Evolutionary conservation across 2,329 filamentous ascomycete species (phyloP), one percentile per base, ranked within the genome.

Genomic region (Amylocarpus encephaloides): DNA sequence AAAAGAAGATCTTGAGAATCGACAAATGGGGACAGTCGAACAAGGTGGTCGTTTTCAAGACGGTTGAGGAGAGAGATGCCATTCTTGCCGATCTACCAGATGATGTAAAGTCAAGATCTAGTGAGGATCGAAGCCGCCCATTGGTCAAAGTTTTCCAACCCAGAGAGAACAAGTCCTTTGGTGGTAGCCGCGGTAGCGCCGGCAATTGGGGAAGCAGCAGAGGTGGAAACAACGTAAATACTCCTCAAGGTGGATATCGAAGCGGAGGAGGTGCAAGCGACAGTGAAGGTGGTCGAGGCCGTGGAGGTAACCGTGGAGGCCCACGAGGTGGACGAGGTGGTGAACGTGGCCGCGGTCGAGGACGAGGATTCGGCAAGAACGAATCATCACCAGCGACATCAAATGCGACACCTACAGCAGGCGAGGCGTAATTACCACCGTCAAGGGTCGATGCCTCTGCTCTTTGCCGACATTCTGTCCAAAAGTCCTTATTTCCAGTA

Each of bases 1-100:
- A 82, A 65, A 66, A 79, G 30, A 96, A 94, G 72, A 88, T 96
- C 57, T 69, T 80, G 48, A 85, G 83, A 69, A 76, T 92, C 45
- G 84, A 89, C 63, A 91, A 88, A 70, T 87, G 83, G 73, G 85
- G 85, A 34, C 82, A 82, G 63, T 82, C 82, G 54, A 89, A 89
- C 73, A 91, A 85, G 71, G 88, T 95, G 44, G 89, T 88, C 22
- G 85, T 91, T 58, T 97, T 97, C 72, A 82, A 85, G 65, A 87
- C 78, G 2, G 65, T 75, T 2, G 86, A 94, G 59, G 88, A 95
- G 44, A 88, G 92, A 64, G 87, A 91, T 61, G 80, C 78, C 32
- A 88, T 90, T 32, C 77, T 95, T 63, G 79, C 82, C 38, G 83
- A 82, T 57, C 76, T 94, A 51, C 80, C 88, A 5, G 77, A 83